Evolutionary conservation across 495 filamentous ascomycete species (phyloP), one percentile per base, ranked within the genome.

Genomic region (Penicillium pulvis): DNA sequence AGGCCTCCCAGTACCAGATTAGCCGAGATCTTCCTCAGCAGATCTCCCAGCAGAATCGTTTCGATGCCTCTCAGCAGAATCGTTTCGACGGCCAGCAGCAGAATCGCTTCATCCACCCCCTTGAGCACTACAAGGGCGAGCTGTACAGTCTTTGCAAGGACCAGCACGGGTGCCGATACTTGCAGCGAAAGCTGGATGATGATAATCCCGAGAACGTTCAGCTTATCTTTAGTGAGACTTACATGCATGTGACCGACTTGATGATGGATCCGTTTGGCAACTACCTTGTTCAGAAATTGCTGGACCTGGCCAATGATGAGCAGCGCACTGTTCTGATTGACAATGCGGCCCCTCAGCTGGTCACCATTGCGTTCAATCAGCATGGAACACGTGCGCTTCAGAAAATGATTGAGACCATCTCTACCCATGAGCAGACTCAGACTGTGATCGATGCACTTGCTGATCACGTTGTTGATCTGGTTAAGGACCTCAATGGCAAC

Each of bases 211-310:
- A 92, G 42, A 84, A 93, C 60, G 83, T 97, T 23, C 86, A 94
- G 65, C 85, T 94, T 78, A 98, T 98, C 71, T 98, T 95, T 79
- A 75, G 85, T 23, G 93, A 98, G 75, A 93, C 90, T 28, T 90
- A 93, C 69, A 82, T 88, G 58, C 90, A 97, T 71, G 90, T 98
- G 23, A 85, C 93, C 53, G 94, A 98, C 79, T 80, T 98, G 58
- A 98, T 98, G 94, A 97, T 91, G 46, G 93, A 98, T 79, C 94
- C 93, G 4, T 98, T 98, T 67, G 94, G 94, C 57, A 98, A 98
- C 74, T 98, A 98, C 65, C 85, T 98, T 45, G 96, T 91, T 78
- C 94, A 98, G 77, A 98, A 97, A 79, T 76, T 98, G 28, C 84
- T 98, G 12, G 94, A 98, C 71, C 93, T 86, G 71, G 91, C 92